A percentile compares a stretch with the other conserved stretches of the same genome.
Conservation (phyloP, 148 eudicot species). For the Vaccinium corymbosum region DNA sequence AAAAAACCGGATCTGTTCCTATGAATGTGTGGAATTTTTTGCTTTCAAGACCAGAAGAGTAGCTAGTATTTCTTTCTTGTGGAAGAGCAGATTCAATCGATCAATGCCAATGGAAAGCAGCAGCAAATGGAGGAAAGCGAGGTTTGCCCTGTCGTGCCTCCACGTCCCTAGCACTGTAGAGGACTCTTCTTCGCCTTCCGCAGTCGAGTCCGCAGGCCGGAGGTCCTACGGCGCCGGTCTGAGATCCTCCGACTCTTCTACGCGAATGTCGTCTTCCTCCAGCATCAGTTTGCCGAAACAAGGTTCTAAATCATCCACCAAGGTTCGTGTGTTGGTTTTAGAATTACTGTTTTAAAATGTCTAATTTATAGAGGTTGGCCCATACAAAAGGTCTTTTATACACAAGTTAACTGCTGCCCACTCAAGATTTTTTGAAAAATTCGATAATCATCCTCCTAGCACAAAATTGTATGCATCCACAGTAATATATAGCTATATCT, state of each 20-base stretch:
- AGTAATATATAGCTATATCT: neutral
- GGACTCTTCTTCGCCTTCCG: neutral
- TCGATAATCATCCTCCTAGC: neutral
- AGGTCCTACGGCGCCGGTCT: neutral
- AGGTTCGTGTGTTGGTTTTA: neutral
- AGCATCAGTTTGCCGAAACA: no score
- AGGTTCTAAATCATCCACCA: neutral
- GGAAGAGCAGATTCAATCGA: neutral
- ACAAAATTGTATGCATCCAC: neutral
- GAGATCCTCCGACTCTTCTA: neutral
- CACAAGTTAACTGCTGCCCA: no score
- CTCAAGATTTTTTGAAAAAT: no score
- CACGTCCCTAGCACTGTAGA: neutral
- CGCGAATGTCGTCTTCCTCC: no score
- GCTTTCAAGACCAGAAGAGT: neutral
- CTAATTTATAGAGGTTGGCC: neutral
- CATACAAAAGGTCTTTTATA: neutral
- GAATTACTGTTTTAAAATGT: neutral
- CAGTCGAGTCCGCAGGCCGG: neutral
- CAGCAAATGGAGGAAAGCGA: neutral
- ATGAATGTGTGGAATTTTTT: neutral
- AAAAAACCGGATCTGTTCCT: no score
- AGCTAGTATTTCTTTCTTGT: neutral
- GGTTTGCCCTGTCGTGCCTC: neutral
- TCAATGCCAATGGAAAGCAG: neutral